These are phyloP conservation scores for Pseudocercospora vitis DNA, from an alignment of 2,329 filamentous ascomycete species.

Conservation along the genomic window DNA sequence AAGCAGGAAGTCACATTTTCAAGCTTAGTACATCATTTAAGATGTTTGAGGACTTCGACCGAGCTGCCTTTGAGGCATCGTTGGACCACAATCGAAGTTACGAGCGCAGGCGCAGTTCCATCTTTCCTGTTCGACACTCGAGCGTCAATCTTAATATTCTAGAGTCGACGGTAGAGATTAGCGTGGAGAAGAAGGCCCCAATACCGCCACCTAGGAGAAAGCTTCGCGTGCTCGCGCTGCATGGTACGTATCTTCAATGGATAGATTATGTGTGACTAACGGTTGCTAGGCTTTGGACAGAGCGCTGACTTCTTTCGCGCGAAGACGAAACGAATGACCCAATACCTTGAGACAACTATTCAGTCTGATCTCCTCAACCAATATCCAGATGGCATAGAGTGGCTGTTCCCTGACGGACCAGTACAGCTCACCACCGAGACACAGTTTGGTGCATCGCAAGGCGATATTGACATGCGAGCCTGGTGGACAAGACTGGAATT, in stretches of 20 bases:
- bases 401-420: conserved; percentile 21
- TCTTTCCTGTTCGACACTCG: conserved; percentile 7
- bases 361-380: conserved; percentile 12
- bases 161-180: conserved; percentile 14
- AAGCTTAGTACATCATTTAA: no score
- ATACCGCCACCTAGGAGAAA: conserved; percentile 9
- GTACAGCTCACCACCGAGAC: conserved; percentile 21
- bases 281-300: conserved; percentile 21
- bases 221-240: conserved; percentile 15
- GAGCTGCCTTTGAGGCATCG: conserved; percentile 13
- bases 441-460: conserved; percentile 10
- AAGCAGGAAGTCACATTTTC: no score
- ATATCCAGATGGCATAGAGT: conserved; percentile 22
- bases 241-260: conserved; percentile 7
- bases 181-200: conserved; percentile 11
- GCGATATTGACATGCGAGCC: conserved; percentile 21
- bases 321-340: conserved; percentile 19
- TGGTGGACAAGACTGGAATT: conserved; percentile 25
- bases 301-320: conserved; percentile 24
- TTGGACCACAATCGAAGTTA: not conserved
- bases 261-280: not conserved
- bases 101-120: conserved; percentile 1
- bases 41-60: conserved; percentile 19
- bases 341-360: conserved; percentile 17
- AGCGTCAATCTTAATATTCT: conserved; percentile 13